Evolutionary conservation across 192 early-diverging fungal species (phyloP).

Genomic region (Gigaspora rosea): DNA sequence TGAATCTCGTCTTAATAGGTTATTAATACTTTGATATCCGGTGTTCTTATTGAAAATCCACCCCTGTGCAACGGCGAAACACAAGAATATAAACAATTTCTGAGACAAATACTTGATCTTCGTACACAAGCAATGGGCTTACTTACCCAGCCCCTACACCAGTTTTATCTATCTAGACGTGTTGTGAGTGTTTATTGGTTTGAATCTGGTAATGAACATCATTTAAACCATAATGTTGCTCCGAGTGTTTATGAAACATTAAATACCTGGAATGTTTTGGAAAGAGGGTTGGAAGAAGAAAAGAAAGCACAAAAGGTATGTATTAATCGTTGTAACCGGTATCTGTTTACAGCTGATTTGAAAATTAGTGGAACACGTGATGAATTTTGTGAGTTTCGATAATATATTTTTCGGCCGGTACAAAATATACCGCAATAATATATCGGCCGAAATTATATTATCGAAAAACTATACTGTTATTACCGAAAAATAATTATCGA

Average conservation of each 20-base stretch:
- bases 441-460: too few species aligned
- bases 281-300: constrained; percentile 46
- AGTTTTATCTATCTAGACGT: constrained; percentile 68
- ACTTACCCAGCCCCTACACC: constrained; percentile 59
- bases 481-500: too few species aligned
- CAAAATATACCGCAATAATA: too few species aligned
- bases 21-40: constrained; percentile 68
- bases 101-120: constrained; percentile 61
- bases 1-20: constrained; percentile 30
- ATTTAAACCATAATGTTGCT: constrained; percentile 58
- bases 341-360: too few species aligned
- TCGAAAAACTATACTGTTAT: too few species aligned
- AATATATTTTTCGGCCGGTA: too few species aligned
- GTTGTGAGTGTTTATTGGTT: constrained; percentile 64
- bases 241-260: constrained; percentile 40
- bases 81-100: constrained; percentile 66
- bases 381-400: too few species aligned
- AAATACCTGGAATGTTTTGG: constrained; percentile 46
- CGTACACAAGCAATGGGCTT: constrained; percentile 59
- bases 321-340: neutral
- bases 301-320: constrained; percentile 35
- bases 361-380: too few species aligned
- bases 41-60: constrained; percentile 66
- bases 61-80: constrained; percentile 84
- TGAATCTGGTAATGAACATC: constrained; percentile 57